These are phyloP conservation scores for Hanseniaspora gamundiae DNA, from an alignment of 1,139 yeast species.

Conservation along the genomic window DNA sequence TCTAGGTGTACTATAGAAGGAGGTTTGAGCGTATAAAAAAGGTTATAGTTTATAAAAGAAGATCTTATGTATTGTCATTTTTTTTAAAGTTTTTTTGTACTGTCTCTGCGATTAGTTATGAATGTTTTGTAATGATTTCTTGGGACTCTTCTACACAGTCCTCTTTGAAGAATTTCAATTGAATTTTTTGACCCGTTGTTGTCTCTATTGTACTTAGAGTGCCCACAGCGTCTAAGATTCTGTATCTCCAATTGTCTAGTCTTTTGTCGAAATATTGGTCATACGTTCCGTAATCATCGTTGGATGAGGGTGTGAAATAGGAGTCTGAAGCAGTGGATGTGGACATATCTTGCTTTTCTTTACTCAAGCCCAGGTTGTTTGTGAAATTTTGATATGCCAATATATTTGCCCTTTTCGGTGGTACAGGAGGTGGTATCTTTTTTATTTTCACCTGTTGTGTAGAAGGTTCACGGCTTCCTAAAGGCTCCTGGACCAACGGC, in stretches of 20 bases:
- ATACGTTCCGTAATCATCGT: conserved; percentile 18
- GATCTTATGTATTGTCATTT: too few relatives aligned
- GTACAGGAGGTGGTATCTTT: conserved; percentile 4
- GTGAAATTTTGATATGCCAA: not conserved
- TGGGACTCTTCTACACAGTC: conserved; percentile 17
- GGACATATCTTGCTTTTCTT: not conserved
- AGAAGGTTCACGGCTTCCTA: not conserved
- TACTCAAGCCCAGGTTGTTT: not conserved
- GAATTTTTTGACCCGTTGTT: conserved; percentile 12
- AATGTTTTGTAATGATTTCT: conserved; percentile 1
- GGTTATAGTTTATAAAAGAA: not conserved
- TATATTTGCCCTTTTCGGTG: conserved; percentile 5
- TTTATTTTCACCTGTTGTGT: not conserved
- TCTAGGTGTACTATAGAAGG: not conserved
- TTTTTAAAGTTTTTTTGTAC: not conserved
- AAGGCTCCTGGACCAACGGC: too few relatives aligned
- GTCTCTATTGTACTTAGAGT: conserved; percentile 10
- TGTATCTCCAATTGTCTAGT: conserved; percentile 32
- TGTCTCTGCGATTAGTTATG: not conserved
- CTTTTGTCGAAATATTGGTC: conserved; percentile 26
- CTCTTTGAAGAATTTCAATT: conserved; percentile 20
- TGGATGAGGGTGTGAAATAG: conserved; percentile 17
- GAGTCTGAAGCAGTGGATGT: conserved; percentile 5
- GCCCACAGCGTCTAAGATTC: conserved; percentile 27
- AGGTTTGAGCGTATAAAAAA: not conserved